A percentile compares a stretch with the other conserved stretches of the same genome.
Conservation (phyloP, 257 asterid species). For the Capsicum chinense region DNA sequence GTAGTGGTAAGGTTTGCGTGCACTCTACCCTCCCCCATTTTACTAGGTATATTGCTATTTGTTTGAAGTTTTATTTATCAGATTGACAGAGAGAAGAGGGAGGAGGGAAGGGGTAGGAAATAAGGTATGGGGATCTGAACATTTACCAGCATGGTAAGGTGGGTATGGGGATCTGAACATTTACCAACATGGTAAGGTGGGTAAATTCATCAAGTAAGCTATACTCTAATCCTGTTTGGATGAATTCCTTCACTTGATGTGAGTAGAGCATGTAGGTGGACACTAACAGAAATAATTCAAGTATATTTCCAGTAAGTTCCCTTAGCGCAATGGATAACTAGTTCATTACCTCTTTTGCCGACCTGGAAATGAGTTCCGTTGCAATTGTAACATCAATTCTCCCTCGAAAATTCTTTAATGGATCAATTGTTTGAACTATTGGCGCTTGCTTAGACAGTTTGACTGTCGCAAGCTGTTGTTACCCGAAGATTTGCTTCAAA, state of each 20-base stretch:
- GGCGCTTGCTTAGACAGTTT: background rate
- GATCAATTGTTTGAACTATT: slow-evolving; percentile 2
- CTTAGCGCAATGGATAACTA: background rate
- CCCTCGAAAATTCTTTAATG: background rate
- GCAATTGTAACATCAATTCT: slow-evolving; percentile 11
- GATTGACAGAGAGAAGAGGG: background rate
- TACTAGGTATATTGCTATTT: too few relatives aligned
- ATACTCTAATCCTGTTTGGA: background rate
- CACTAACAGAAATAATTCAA: background rate
- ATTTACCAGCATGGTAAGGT: slow-evolving; percentile 9
- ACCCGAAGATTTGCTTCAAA: slow-evolving; percentile 8
- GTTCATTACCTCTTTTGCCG: background rate
- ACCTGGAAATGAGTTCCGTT: background rate
- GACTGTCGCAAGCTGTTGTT: slow-evolving; percentile 1
- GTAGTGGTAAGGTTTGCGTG: too few relatives aligned
- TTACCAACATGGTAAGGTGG: background rate
- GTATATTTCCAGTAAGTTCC: background rate
- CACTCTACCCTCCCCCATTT: too few relatives aligned
- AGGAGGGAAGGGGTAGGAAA: background rate
- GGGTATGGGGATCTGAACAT: background rate
- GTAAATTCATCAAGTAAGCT: background rate
- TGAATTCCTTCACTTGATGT: background rate
- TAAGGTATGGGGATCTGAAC: background rate
- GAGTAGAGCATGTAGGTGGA: slow-evolving; percentile 20
- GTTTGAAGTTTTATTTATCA: background rate